Evolutionary conservation across 306 rosid species (phyloP), one percentile per base, ranked within the genome.

Genomic region (Vigna reflexopilosa): DNA sequence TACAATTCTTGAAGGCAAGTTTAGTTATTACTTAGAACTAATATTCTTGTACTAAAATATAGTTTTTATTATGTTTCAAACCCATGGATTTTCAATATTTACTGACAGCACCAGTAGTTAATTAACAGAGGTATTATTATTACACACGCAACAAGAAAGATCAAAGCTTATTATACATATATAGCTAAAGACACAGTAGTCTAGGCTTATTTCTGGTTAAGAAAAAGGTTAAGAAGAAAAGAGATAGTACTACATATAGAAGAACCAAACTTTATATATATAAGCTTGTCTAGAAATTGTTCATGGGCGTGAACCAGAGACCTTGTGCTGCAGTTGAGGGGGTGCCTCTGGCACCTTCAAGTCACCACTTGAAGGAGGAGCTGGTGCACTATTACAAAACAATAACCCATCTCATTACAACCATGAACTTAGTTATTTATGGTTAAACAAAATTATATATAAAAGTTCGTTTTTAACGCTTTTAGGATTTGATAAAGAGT

Each of bases 331-430:
- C 5, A 45, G 7, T 5, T 30, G 59, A 15, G 19, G 79, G 2
- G 17, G 7, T 11, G n/a, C 5, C 3, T 22, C 38, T 8, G 78
- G 30, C 1, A 4, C 3, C 19, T 36, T 15, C 7, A 12, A 1
- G 4, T 16, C 32, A 20, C 76, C 51, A 1, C 12, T 7, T 45
- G 73, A 47, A 68, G 73, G 73, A 68, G 73, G 73, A 47, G 73
- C 73, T 48, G 77, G 54, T 11, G 42, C 59, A 15, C 75, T 70
- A 61, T 49, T 14, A 70, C 47, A 70, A 51, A 70, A 50, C 13
- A 51, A 30, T 30, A 30, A 51, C 16, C 32, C 48, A 70, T 16
- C 61, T 28, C 40, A 28, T 50, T 57, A 9, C 11, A 55, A 55
- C 30, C 24, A 7, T 19, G 9, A 17, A 70, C 47, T 9, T 49